Evolutionary conservation across 2,329 filamentous ascomycete genomes (phyloP), one percentile per base, ranked within the genome.

Genomic region (Colletotrichum sidae): DNA sequence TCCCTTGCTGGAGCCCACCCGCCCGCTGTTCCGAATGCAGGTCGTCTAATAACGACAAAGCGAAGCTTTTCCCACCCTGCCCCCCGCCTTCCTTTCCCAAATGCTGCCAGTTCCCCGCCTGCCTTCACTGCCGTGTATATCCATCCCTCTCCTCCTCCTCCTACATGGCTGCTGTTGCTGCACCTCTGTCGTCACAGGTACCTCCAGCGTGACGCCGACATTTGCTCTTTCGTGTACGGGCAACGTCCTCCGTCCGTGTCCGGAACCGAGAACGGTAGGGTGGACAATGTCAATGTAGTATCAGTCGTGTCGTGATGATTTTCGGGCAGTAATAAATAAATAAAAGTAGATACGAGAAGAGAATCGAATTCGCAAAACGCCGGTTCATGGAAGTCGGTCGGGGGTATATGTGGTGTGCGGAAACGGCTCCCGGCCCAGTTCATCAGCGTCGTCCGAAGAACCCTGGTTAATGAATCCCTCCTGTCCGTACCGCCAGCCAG

Each of bases 11-110:
- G 15, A 42, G 45, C 45, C 47, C 49, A 17, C 13, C 25, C 25
- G 25, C 25, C 25, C 25, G 25, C 4, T 42, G 47, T 38, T 37
- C 15, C 42, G 33, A 46, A 49, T 38, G 17, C 11, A 51, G 35
- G 55, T 41, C 66, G 63, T 67, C 63, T 68, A 54, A 38, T 63
- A 68, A 68, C 66, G 66, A 62, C 63, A 13, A 46, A 39, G 47
- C 49, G 44, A 41, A 37, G 38, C 46, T 42, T 49, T 60, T 54
- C 13, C 42, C 35, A n/a, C 12, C 38, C 6, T 37, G 13, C 39
- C 44, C 35, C 11, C 8, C 33, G 11, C 12, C 34, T 42, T 25
- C n/a, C 9, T 39, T 39, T 38, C 42, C 33, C 52, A 44, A 60
- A 60, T 47, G 50, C 50, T 60, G 8, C 41, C 50, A 33, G 15